These are phyloP conservation scores for Solanum okadae DNA, from an alignment of 257 asterid species.

Conservation along the genomic window DNA sequence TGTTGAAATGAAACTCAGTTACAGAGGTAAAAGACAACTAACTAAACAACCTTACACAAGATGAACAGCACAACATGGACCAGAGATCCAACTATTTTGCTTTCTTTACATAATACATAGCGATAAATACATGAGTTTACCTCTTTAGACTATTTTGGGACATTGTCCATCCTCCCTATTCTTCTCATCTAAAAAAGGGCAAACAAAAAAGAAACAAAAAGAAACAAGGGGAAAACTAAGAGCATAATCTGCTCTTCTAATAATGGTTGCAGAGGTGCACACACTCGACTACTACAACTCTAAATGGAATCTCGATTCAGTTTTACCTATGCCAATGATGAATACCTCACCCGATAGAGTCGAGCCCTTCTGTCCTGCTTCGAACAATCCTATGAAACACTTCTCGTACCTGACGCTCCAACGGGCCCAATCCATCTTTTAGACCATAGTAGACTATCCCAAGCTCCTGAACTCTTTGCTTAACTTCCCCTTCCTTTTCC, in stretches of 20 bases:
- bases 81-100: neutral
- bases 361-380: constrained; percentile 14
- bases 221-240: neutral
- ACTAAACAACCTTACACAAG: neutral
- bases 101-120: neutral
- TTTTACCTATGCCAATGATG: neutral
- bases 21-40: neutral
- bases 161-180: neutral
- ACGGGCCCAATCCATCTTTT: constrained; percentile 8
- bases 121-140: neutral
- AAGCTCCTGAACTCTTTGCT: constrained; percentile 13
- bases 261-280: neutral
- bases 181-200: neutral
- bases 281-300: neutral
- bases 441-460: neutral
- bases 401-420: constrained; percentile 20
- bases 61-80: neutral
- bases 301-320: neutral
- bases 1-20: neutral
- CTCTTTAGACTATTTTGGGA: neutral
- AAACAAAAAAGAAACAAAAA: neutral
- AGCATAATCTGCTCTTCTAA: neutral
- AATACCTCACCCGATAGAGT: constrained; percentile 3
- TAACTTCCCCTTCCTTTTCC: constrained; percentile 15
- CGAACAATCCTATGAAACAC: constrained; percentile 20